phyloP scores from a whole-genome alignment of 2,329 filamentous ascomycete species.

The Alternaria sp. region DNA sequence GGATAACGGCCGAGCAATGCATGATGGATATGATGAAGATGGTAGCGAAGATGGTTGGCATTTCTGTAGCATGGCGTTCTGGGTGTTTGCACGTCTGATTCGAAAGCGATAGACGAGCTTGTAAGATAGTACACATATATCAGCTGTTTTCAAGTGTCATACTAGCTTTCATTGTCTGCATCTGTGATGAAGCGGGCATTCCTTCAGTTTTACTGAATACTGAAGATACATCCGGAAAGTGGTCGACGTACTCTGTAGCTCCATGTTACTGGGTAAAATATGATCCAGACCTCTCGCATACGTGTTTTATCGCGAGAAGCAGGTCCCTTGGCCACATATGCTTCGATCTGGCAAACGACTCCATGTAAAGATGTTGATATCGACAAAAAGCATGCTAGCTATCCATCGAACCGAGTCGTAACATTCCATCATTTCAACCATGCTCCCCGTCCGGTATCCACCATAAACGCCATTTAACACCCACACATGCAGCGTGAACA shows the following conservation, averaged over 20 bases:
- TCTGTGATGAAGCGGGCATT: not conserved
- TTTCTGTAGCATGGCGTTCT: conserved; percentile 13
- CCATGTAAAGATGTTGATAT: not conserved
- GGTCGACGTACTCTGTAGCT: too few relatives aligned
- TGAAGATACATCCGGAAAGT: too few relatives aligned
- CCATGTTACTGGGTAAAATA: too few relatives aligned
- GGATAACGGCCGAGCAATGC: conserved; percentile 10
- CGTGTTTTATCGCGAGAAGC: too few relatives aligned
- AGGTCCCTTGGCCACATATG: too few relatives aligned
- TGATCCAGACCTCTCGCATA: too few relatives aligned
- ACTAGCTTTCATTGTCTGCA: not conserved
- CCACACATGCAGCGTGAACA: not conserved
- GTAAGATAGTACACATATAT: conserved; percentile 11
- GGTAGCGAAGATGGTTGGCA: conserved; percentile 2
- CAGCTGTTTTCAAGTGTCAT: conserved; percentile 4
- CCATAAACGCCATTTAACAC: not conserved
- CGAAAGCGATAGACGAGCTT: conserved; percentile 8
- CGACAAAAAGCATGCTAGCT: not conserved
- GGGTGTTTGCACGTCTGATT: conserved; percentile 1
- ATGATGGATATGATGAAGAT: not conserved
- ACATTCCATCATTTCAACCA: not conserved
- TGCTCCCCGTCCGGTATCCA: not conserved
- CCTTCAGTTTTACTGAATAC: not conserved
- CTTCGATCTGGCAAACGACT: not conserved
- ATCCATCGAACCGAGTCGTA: not conserved